These are phyloP conservation scores for Mycena olivaceomarginata DNA, from an alignment of 768 basidiomycete species.

Conservation along the genomic window DNA sequence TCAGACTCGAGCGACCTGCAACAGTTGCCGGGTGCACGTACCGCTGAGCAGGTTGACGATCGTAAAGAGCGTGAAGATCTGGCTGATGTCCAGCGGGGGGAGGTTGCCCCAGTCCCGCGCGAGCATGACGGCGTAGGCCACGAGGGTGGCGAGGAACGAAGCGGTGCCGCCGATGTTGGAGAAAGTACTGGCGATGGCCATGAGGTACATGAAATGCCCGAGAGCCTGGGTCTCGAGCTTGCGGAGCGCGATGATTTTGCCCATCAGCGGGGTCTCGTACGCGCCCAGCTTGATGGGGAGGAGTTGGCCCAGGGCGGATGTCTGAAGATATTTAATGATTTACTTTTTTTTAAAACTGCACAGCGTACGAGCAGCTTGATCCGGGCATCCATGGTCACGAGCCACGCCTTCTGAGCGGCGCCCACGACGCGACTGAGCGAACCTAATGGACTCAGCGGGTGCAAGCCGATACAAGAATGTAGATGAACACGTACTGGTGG, in stretches of 20 bases:
- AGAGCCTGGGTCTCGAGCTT: conserved; percentile 26
- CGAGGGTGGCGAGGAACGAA: conserved; percentile 29
- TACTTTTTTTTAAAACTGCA: too few species aligned
- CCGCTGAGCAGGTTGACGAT: conserved; percentile 23
- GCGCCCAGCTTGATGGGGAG: conserved; percentile 41
- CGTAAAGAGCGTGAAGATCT: conserved; percentile 20
- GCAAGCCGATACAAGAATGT: background rate
- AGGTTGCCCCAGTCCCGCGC: conserved; percentile 16
- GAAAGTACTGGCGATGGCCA: conserved; percentile 10
- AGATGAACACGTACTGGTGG: conserved; percentile 24
- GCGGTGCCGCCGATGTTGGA: conserved; percentile 27
- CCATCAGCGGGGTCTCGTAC: conserved; percentile 24
- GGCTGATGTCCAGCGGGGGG: conserved; percentile 22
- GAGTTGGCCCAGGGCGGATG: conserved; percentile 35
- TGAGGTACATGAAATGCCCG: conserved; percentile 13
- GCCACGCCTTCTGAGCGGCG: conserved; percentile 31
- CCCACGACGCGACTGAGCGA: conserved; percentile 25
- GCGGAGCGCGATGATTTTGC: conserved; percentile 17
- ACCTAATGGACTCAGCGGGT: background rate
- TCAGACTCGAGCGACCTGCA: background rate
- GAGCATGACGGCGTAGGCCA: conserved; percentile 27
- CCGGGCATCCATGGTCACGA: conserved; percentile 29
- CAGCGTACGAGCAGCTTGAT: conserved; percentile 36
- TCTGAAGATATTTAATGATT: background rate
- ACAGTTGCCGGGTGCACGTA: background rate